A percentile compares a stretch with the other conserved stretches of the same genome.
Conservation (phyloP, 2,329 filamentous ascomycete genomes). For the Neofusicoccum umdonicola region DNA sequence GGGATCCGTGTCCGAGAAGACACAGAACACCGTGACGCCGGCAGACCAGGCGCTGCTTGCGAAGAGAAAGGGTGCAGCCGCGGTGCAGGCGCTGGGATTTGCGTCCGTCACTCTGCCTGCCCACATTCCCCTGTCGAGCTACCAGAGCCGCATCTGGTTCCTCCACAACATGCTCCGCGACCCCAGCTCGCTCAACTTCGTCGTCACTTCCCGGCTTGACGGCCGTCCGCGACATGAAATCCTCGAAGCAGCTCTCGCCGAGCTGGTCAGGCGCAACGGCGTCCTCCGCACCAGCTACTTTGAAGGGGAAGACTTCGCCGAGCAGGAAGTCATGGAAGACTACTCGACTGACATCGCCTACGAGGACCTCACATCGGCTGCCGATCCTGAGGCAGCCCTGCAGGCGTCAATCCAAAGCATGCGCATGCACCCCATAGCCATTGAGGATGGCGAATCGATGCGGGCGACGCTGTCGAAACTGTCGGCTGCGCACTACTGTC, state of each 20-base stretch:
- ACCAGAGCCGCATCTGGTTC: constrained; percentile 26
- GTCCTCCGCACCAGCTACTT: constrained; percentile 24
- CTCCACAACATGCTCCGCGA: constrained; percentile 26
- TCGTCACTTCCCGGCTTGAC: constrained; percentile 20
- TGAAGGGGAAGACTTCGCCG: constrained; percentile 26
- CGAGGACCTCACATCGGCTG: constrained; percentile 21
- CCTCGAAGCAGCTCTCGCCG: constrained; percentile 20
- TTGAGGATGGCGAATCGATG: constrained; percentile 25
- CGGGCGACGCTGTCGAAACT: constrained; percentile 22
- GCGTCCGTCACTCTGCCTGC: neutral
- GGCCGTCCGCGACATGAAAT: constrained; percentile 19
- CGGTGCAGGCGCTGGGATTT: neutral
- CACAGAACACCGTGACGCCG: neutral
- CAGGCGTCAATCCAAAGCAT: constrained; percentile 13
- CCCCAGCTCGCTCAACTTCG: constrained; percentile 24
- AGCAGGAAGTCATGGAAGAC: constrained; percentile 22
- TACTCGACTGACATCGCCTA: constrained; percentile 20
- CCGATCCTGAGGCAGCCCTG: constrained; percentile 20
- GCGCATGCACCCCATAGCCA: constrained; percentile 20
- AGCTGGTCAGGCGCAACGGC: constrained; percentile 22
- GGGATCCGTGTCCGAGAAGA: neutral
- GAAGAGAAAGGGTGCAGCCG: neutral
- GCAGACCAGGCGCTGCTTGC: neutral
- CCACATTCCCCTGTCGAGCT: constrained; percentile 27
- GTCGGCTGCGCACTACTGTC: constrained; percentile 21